Percentiles rank a stretch among this genome's conserved stretches.
These are phyloP conservation scores for Gloeopeniophorella convolvens DNA, from an alignment of 768 basidiomycete genomes.

Conservation along the genomic window DNA sequence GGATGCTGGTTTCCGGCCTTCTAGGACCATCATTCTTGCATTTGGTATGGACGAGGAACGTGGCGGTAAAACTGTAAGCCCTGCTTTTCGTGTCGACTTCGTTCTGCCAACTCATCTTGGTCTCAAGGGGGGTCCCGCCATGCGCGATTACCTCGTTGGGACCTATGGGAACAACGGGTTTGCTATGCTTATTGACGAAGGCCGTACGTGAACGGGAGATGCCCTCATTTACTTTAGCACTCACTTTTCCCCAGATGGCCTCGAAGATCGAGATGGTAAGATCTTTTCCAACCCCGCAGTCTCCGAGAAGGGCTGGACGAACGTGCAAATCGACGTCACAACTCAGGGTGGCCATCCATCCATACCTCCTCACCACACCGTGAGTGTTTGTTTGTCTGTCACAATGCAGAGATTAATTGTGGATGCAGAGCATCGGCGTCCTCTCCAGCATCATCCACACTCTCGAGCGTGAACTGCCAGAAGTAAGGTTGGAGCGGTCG, in stretches of 20 bases:
- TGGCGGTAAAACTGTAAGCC: slow-evolving; percentile 9
- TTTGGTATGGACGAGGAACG: slow-evolving; percentile 25
- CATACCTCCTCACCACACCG: slow-evolving; percentile 37
- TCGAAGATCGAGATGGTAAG: slow-evolving; percentile 14
- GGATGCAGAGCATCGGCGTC: slow-evolving; percentile 32
- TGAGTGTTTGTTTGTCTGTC: too few relatives aligned
- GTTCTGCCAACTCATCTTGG: too few relatives aligned
- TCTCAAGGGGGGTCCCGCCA: slow-evolving; percentile 30
- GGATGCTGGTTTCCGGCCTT: slow-evolving; percentile 53
- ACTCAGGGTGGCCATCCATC: slow-evolving; percentile 37
- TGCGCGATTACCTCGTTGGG: slow-evolving; percentile 26
- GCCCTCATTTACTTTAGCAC: too few relatives aligned
- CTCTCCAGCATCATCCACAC: slow-evolving; percentile 30
- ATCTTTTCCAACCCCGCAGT: slow-evolving; percentile 22
- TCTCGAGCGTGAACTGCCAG: slow-evolving; percentile 33
- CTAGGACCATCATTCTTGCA: slow-evolving; percentile 43
- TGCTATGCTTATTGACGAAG: slow-evolving; percentile 44
- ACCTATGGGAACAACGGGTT: slow-evolving; percentile 34
- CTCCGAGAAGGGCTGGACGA: slow-evolving; percentile 29
- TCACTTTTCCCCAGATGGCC: too few relatives aligned
- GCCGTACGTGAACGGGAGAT: too few relatives aligned
- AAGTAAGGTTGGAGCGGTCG: too few relatives aligned
- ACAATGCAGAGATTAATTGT: too few relatives aligned
- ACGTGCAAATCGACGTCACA: slow-evolving; percentile 27
- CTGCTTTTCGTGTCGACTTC: not conserved